Conservation (phyloP, 2,329 filamentous ascomycete genomes). For the Rachicladosporium sp. region DNA sequence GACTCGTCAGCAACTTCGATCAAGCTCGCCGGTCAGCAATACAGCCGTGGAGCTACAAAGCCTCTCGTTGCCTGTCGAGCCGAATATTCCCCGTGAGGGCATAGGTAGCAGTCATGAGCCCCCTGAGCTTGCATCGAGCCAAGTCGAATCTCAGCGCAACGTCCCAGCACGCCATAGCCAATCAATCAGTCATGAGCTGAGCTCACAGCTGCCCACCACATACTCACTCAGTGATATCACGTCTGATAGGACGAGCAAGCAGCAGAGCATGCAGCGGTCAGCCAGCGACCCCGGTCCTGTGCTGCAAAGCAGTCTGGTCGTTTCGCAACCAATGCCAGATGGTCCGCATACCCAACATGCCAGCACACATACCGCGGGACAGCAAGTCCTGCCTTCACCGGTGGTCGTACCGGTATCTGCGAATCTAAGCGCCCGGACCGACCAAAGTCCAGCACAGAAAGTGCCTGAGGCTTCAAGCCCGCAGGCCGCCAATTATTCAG, state of each 20-base stretch:
- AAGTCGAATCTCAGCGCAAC: not conserved
- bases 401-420: too few species aligned
- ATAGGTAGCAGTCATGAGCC: too few species aligned
- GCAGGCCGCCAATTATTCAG: not conserved
- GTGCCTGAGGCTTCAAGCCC: too few species aligned
- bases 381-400: too few species aligned
- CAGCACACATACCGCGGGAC: too few species aligned
- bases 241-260: constrained; percentile 10
- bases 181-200: constrained; percentile 8
- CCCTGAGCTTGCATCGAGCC: not conserved
- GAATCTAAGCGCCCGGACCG: too few species aligned
- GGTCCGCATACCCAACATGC: too few species aligned
- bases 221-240: constrained; percentile 22
- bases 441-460: too few species aligned
- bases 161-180: constrained; percentile 1
- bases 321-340: too few species aligned
- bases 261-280: constrained; percentile 9
- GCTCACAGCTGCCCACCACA: constrained; percentile 23
- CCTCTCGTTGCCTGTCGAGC: too few species aligned
- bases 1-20: not conserved
- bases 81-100: too few species aligned
- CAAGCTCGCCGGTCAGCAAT: not conserved
- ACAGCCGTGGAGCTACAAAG: not conserved
- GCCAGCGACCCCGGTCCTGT: constrained; percentile 13
- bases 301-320: too few species aligned